Evolutionary conservation across 805 yeast species (phyloP).

Genomic region (Saturnispora diversa): DNA sequence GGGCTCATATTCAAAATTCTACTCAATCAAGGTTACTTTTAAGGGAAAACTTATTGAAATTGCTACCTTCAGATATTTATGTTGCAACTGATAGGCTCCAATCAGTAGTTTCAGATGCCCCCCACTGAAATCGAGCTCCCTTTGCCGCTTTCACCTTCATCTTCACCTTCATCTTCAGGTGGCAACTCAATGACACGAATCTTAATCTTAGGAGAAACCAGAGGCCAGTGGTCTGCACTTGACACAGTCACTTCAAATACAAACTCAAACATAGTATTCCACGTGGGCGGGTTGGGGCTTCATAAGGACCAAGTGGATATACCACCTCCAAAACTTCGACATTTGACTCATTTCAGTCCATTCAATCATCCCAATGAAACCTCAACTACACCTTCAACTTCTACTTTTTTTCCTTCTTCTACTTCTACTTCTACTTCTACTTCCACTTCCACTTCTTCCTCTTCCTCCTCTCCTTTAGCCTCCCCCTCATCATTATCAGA

Average conservation of each 20-base stretch:
- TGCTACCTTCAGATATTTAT: conserved; percentile 39
- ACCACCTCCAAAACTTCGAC: conserved; percentile 6
- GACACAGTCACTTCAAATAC: neutral
- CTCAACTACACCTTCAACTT: too few species aligned
- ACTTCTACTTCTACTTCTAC: too few species aligned
- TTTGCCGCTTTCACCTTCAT: too few species aligned
- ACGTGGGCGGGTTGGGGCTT: conserved; percentile 7
- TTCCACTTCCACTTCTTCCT: conserved; percentile 34
- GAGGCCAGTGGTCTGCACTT: conserved; percentile 8
- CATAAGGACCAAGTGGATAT: neutral
- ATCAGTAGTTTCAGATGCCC: conserved; percentile 43
- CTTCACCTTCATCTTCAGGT: conserved; percentile 28
- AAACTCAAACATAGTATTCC: conserved; percentile 1
- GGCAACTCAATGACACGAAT: conserved; percentile 11
- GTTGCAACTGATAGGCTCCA: conserved; percentile 45
- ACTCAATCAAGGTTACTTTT: conserved; percentile 32
- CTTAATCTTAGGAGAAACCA: conserved; percentile 2
- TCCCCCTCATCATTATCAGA: too few species aligned
- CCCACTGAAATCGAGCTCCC: too few species aligned
- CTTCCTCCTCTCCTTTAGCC: too few species aligned
- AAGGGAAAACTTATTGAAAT: conserved; percentile 35
- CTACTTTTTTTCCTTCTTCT: too few species aligned
- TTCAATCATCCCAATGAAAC: conserved; percentile 81
- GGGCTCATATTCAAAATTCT: neutral
- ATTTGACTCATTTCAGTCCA: conserved; percentile 45